A percentile compares a stretch with the other conserved stretches of the same genome.
These are phyloP conservation scores for Excoecaria agallocha DNA, from an alignment of 345 rosid genomes.

Conservation along the genomic window DNA sequence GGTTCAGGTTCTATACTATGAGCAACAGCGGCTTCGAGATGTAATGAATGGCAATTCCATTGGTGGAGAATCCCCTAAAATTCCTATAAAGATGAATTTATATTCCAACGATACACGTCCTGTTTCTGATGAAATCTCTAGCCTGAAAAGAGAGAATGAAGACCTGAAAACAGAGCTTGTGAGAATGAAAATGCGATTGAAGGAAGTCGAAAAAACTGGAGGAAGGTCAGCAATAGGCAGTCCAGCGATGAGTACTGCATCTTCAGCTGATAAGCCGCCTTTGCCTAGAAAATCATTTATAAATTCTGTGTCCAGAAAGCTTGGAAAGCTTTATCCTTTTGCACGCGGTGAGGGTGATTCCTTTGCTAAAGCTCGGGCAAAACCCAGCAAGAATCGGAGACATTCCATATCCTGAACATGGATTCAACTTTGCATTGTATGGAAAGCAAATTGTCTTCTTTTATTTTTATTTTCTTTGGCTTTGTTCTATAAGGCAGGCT, in stretches of 20 bases:
- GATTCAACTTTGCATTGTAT: constrained; percentile 4
- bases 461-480: neutral
- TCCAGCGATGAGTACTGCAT: constrained; percentile 28
- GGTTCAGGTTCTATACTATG: constrained; percentile 90
- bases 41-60: constrained; percentile 43
- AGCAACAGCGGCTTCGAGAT: constrained; percentile 83
- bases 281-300: constrained; percentile 75
- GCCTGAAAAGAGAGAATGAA: constrained; percentile 64
- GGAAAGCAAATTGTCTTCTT: neutral
- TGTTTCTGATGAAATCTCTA: constrained; percentile 58
- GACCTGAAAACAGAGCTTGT: constrained; percentile 74
- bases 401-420: constrained; percentile 77
- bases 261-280: constrained; percentile 73
- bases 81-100: constrained; percentile 33
- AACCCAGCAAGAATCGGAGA: constrained; percentile 69
- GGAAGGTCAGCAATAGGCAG: constrained; percentile 30
- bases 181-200: constrained; percentile 81
- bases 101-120: constrained; percentile 44
- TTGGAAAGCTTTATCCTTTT: constrained; percentile 75
- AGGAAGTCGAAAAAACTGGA: constrained; percentile 55
- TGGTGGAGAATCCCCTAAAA: constrained; percentile 35
- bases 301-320: constrained; percentile 69
- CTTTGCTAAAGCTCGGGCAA: constrained; percentile 45
- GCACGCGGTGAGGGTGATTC: constrained; percentile 43
- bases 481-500: constrained; percentile 13